Evolutionary conservation across 1,139 yeast genomes (phyloP).

Genomic region (Debaryomyces coudertii): DNA sequence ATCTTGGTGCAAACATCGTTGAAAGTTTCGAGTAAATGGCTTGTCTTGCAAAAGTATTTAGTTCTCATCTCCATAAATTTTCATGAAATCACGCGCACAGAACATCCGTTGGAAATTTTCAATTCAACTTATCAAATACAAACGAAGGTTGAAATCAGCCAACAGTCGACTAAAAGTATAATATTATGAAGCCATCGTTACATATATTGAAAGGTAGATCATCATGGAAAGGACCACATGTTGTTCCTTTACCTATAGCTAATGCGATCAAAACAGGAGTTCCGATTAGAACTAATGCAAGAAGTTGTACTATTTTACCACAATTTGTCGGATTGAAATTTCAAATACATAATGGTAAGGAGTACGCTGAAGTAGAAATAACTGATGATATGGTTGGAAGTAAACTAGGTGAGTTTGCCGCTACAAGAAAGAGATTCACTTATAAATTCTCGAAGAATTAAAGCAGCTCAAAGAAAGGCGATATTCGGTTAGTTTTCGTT

Average conservation of each 20-base stretch:
- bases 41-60: neutral
- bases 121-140: neutral
- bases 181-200: conserved; percentile 60
- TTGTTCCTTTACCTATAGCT: conserved; percentile 89
- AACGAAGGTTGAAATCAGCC: neutral
- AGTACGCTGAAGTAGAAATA: conserved; percentile 84
- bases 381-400: conserved; percentile 98
- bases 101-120: conserved; percentile 2
- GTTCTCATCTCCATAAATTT: conserved; percentile 11
- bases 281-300: conserved; percentile 91
- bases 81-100: conserved; percentile 8
- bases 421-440: conserved; percentile 84
- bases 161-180: neutral
- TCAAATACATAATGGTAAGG: conserved; percentile 95
- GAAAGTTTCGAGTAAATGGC: neutral
- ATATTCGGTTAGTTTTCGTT: neutral
- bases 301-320: conserved; percentile 92
- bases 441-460: conserved; percentile 74
- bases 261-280: conserved; percentile 80
- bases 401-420: conserved; percentile 93
- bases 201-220: conserved; percentile 61
- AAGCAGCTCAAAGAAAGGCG: conserved; percentile 4
- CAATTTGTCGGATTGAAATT: conserved; percentile 93
- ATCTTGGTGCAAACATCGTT: conserved; percentile 65
- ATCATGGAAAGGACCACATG: conserved; percentile 92